These are phyloP conservation scores for Extremus antarcticus DNA, from an alignment of 495 filamentous ascomycete genomes.

Conservation along the genomic window DNA sequence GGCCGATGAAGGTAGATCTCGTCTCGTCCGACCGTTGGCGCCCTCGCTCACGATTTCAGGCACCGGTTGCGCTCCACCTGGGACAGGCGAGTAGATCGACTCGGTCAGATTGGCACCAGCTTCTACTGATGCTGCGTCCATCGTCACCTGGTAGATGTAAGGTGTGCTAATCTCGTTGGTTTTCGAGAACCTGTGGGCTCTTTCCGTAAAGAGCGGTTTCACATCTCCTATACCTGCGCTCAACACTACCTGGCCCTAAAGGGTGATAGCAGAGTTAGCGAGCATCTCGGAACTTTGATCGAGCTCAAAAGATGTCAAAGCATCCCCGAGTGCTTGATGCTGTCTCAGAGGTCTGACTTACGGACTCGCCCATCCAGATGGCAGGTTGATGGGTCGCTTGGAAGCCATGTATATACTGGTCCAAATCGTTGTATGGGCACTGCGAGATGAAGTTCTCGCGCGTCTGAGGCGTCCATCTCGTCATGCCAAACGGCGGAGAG, in stretches of 20 bases:
- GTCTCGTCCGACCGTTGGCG: constrained; percentile 17
- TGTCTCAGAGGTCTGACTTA: too few species aligned
- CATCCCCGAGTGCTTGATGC: too few species aligned
- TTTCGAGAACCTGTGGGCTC: constrained; percentile 16
- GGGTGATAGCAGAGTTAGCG: too few species aligned
- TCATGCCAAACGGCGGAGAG: constrained; percentile 19
- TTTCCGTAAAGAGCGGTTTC: constrained; percentile 13
- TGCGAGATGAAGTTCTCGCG: constrained; percentile 21
- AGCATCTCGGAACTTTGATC: too few species aligned
- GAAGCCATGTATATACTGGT: constrained; percentile 15
- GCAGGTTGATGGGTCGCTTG: constrained; percentile 21
- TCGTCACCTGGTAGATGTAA: constrained; percentile 18
- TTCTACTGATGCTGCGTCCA: constrained; percentile 7
- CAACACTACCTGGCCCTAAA: constrained; percentile 17
- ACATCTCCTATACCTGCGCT: constrained; percentile 15
- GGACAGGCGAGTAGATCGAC: constrained; percentile 16
- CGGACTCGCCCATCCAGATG: constrained; percentile 21
- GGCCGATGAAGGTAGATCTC: constrained; percentile 2
- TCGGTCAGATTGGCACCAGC: constrained; percentile 14
- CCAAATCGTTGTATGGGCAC: constrained; percentile 16
- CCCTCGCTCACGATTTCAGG: constrained; percentile 8
- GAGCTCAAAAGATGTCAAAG: too few species aligned
- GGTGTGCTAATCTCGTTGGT: constrained; percentile 15
- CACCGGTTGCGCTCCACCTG: constrained; percentile 16
- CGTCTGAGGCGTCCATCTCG: constrained; percentile 19